A percentile compares a stretch with the other conserved stretches of the same genome.
phyloP scores from a whole-genome alignment of 2,329 filamentous ascomycete species.

The Diaporthe capsici region DNA sequence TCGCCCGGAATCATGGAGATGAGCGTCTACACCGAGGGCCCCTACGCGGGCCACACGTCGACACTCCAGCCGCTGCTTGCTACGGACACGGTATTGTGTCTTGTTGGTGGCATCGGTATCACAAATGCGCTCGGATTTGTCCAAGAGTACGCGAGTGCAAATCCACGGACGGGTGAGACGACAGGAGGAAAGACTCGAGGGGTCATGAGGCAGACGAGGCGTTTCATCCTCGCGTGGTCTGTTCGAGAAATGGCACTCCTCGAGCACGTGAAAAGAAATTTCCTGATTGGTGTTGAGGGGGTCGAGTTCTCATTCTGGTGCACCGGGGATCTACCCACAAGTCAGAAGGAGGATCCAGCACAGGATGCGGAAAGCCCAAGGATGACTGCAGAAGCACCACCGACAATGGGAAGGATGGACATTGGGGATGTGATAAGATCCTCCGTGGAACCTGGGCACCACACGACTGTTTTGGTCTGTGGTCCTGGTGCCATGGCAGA shows the following conservation, averaged over 20 bases:
- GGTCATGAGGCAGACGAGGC: background rate
- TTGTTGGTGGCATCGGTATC: background rate
- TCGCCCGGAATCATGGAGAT: conserved; percentile 16
- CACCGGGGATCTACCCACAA: background rate
- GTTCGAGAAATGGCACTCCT: conserved; percentile 12
- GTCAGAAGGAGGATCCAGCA: background rate
- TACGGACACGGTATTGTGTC: background rate
- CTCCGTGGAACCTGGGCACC: conserved; percentile 27
- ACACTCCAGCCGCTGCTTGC: conserved; percentile 5
- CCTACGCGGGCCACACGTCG: conserved; percentile 8
- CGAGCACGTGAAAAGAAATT: background rate
- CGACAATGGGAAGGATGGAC: background rate
- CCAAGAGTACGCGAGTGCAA: background rate
- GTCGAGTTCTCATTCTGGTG: conserved; percentile 17
- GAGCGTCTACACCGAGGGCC: conserved; percentile 24
- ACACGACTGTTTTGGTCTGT: conserved; percentile 47
- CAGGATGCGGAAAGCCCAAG: background rate
- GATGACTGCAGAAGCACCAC: background rate
- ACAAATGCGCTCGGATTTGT: conserved; percentile 5
- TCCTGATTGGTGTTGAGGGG: background rate
- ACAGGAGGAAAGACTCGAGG: background rate
- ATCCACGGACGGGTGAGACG: background rate
- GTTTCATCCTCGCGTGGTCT: conserved; percentile 20
- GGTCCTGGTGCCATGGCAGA: conserved; percentile 49
- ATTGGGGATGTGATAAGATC: conserved; percentile 16